Base-by-base conservation (phyloP, 1,284 basidiomycete species). In the Termitomyces sp. region DNA sequence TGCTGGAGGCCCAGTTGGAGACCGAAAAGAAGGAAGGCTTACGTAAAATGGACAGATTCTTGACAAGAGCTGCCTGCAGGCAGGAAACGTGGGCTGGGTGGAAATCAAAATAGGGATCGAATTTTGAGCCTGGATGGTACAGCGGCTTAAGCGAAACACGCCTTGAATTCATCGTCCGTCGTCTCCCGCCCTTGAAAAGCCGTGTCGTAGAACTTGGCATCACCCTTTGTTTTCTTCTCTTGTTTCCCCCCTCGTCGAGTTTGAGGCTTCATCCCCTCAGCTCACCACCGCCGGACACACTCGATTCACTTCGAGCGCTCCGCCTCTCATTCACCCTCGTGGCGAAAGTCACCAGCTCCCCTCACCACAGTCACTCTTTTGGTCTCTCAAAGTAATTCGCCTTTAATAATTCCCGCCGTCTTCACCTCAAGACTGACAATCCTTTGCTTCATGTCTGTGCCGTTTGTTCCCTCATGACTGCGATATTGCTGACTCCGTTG, bases 51-150 rank as follows among this genome's bases (percentile, higher is more conserved):
- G 53, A 52, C 57, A 58, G 56, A 47, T 67, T 66, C 64, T 66
- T 68, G 66, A 67, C 65, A 69, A 65, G 41, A 53, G 65, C 56
- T 77, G 82, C 83, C 82, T 84, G 81, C 81, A 84, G 83, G 83
- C 83, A 82, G 68, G 73, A 73, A 84, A 83, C 83, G 83, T 85
- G 77, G 77, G n/a, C n/a, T 78, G 70, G 28, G 62, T 60, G 69
- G 64, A 67, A 70, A 74, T 76, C 74, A 76, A 74, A 78, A 75
- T 68, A 74, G 72, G 71, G 70, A 71, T 68, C 68, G 65, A 68
- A 73, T 73, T 73, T 73, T 74, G 69, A 71, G 62, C 72, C 72
- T 73, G 71, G 67, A 67, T 60, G 44, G 24, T 53, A 63, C 67
- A 65, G 63, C 63, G 69, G 69, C 64, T 70, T 75, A 79, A 77